phyloP scores from a whole-genome alignment of 2,329 filamentous ascomycete genomes.

The Aureobasidium leucospermi region DNA sequence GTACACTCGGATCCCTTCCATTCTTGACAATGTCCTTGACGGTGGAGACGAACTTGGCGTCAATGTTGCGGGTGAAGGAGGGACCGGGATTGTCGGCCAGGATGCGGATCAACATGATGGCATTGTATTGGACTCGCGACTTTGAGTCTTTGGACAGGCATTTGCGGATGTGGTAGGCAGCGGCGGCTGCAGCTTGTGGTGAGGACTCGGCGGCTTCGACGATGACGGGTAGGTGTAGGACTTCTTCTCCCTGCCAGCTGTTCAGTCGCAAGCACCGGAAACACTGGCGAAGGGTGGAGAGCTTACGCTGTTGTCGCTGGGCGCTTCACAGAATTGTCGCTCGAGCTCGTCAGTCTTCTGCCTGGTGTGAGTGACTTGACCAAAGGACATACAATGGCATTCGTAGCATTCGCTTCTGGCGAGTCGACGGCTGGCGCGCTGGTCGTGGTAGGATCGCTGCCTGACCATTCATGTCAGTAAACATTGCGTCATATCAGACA shows the following conservation, averaged over 20 bases:
- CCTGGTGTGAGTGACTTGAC: background rate
- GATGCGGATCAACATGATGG: constrained; percentile 91
- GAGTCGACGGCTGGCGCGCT: constrained; percentile 42
- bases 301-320: constrained; percentile 48
- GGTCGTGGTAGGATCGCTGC: constrained; percentile 20
- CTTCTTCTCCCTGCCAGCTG: constrained; percentile 65
- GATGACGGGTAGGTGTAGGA: constrained; percentile 84
- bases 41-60: constrained; percentile 72
- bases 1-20: constrained; percentile 66
- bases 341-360: background rate
- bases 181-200: constrained; percentile 73
- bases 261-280: constrained; percentile 11
- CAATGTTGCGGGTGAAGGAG: constrained; percentile 85
- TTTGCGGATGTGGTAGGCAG: constrained; percentile 72
- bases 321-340: constrained; percentile 73
- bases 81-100: constrained; percentile 83
- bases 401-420: constrained; percentile 59
- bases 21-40: constrained; percentile 67
- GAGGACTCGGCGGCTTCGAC: constrained; percentile 94
- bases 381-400: constrained; percentile 54
- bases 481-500: constrained; percentile 5
- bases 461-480: constrained; percentile 20
- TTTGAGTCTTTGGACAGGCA: constrained; percentile 65
- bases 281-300: background rate
- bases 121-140: constrained; percentile 76